Conservation (phyloP, 2,329 filamentous ascomycete species). For the Aureobasidium sp. region DNA sequence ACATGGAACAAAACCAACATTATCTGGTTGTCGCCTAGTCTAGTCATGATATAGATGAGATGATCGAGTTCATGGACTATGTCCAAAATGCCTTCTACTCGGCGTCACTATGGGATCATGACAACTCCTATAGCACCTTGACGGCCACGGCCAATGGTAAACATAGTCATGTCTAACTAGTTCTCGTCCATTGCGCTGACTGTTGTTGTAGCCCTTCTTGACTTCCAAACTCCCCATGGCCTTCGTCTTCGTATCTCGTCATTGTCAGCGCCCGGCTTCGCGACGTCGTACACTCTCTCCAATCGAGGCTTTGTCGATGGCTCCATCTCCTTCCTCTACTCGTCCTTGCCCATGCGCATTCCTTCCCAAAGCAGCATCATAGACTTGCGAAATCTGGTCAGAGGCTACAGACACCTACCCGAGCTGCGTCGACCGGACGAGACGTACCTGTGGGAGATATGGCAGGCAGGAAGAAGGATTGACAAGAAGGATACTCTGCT, state of each 20-base stretch:
- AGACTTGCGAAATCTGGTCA: constrained; percentile 68
- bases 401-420: constrained; percentile 73
- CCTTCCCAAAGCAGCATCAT: constrained; percentile 65
- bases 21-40: not conserved
- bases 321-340: constrained; percentile 95
- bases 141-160: constrained; percentile 74
- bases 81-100: constrained; percentile 85
- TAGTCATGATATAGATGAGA: constrained; percentile 31
- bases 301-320: constrained; percentile 89
- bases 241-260: constrained; percentile 83
- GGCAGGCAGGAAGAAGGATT: constrained; percentile 44
- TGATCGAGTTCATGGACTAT: constrained; percentile 98
- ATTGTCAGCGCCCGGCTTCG: constrained; percentile 85
- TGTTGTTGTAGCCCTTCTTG: constrained; percentile 61
- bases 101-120: constrained; percentile 78
- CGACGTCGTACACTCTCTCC: constrained; percentile 85
- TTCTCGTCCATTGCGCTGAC: constrained; percentile 6
- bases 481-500: constrained; percentile 54
- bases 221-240: constrained; percentile 79
- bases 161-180: constrained; percentile 5
- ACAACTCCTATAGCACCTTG: constrained; percentile 84
- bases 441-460: constrained; percentile 47
- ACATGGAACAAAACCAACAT: not conserved
- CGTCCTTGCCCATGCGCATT: constrained; percentile 67
- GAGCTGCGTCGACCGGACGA: constrained; percentile 52